Conservation (phyloP, 208 protist species). For the Leishmania turanica region DNA sequence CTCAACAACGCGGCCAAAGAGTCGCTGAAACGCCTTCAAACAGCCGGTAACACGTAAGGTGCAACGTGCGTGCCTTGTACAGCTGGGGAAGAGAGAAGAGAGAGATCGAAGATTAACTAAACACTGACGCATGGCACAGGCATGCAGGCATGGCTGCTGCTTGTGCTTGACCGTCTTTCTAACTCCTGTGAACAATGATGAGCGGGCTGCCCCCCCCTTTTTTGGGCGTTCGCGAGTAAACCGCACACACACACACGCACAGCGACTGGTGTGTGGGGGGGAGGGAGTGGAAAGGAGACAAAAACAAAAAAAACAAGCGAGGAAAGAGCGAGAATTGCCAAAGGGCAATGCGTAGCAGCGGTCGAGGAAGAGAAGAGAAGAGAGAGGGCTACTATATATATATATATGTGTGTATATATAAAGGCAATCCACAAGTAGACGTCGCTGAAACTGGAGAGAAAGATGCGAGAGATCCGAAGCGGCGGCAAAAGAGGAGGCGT, state of each 20-base stretch:
- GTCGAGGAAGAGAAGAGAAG: background rate
- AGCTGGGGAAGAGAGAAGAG: background rate
- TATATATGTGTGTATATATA: background rate
- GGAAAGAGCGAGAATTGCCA: background rate
- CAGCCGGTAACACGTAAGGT: background rate
- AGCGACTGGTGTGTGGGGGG: background rate
- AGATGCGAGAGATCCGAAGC: no score
- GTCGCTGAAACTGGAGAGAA: background rate
- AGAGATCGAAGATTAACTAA: background rate
- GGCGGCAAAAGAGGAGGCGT: no score
- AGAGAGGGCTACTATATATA: background rate
- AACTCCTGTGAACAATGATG: background rate
- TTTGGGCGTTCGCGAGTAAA: background rate
- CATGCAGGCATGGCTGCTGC: background rate
- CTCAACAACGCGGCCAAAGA: background rate
- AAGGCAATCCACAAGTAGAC: background rate
- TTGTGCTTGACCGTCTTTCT: background rate
- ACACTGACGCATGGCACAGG: constrained; percentile 1
- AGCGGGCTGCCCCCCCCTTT: background rate
- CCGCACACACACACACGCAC: background rate
- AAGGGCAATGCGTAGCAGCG: background rate
- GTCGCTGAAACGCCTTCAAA: background rate
- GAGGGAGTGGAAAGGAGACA: background rate
- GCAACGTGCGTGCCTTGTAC: background rate
- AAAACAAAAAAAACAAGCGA: background rate